phyloP scores from a whole-genome alignment of 2,329 filamentous ascomycete species.

The Claviceps paspali region DNA sequence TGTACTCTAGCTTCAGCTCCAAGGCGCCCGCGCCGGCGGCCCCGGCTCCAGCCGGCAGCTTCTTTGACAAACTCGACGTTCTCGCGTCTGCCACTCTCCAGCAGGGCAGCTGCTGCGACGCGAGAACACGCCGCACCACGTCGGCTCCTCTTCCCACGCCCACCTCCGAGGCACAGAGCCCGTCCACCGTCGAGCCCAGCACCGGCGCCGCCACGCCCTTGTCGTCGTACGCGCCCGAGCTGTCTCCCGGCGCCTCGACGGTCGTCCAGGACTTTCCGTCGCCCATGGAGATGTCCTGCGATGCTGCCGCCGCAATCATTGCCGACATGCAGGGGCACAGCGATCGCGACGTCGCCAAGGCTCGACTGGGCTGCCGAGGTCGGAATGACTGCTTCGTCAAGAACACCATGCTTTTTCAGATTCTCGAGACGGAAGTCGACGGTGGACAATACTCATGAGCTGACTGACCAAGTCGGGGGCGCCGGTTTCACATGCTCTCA shows the following conservation, averaged over 20 bases:
- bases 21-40: neutral
- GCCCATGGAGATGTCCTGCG: slow-evolving; percentile 20
- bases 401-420: slow-evolving; percentile 19
- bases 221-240: slow-evolving; percentile 6
- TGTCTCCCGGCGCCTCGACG: slow-evolving; percentile 6
- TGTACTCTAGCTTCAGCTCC: slow-evolving; percentile 1
- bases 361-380: slow-evolving; percentile 15
- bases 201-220: slow-evolving; percentile 10
- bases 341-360: slow-evolving; percentile 13
- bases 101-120: slow-evolving; percentile 12
- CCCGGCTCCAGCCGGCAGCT: slow-evolving; percentile 5
- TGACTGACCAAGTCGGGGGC: neutral
- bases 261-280: slow-evolving; percentile 9
- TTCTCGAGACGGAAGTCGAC: slow-evolving; percentile 15
- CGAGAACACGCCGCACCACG: slow-evolving; percentile 10
- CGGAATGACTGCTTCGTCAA: slow-evolving; percentile 17
- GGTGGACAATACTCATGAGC: slow-evolving; percentile 3
- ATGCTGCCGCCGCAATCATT: slow-evolving; percentile 21
- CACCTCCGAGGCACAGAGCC: slow-evolving; percentile 11
- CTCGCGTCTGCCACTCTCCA: slow-evolving; percentile 22
- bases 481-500: too few species aligned
- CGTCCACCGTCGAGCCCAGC: slow-evolving; percentile 10
- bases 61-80: slow-evolving; percentile 22
- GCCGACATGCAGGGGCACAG: slow-evolving; percentile 23
- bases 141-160: slow-evolving; percentile 8